These are phyloP conservation scores for Aspergillus oerlinghausenensis DNA, from an alignment of 2,329 filamentous ascomycete species.

Conservation along the genomic window DNA sequence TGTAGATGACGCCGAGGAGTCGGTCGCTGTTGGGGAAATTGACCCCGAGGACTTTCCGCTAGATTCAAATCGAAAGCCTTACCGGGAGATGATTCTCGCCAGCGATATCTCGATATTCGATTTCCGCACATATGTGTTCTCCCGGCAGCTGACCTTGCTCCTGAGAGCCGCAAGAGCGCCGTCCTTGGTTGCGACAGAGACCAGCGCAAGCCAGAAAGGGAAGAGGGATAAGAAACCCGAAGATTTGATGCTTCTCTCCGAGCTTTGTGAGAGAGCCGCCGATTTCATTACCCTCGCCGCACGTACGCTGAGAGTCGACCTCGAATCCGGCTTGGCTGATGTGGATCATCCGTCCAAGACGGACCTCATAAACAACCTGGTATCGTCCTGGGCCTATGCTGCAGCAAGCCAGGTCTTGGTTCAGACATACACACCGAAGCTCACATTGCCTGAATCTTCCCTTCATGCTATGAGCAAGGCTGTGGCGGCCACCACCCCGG, in stretches of 20 bases:
- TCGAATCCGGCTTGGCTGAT: conserved; percentile 58
- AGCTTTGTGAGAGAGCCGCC: conserved; percentile 76
- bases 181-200: conserved; percentile 30
- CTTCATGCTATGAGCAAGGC: conserved; percentile 26
- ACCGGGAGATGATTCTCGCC: conserved; percentile 84
- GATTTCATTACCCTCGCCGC: conserved; percentile 80
- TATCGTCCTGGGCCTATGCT: conserved; percentile 45
- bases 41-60: conserved; percentile 36
- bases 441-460: conserved; percentile 35
- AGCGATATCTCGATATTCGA: conserved; percentile 97
- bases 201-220: conserved; percentile 34
- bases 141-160: conserved; percentile 77
- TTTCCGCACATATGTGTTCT: conserved; percentile 90
- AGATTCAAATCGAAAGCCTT: conserved; percentile 66
- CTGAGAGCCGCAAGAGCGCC: conserved; percentile 70
- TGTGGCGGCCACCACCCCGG: conserved; percentile 16
- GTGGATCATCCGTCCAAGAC: conserved; percentile 30
- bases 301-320: conserved; percentile 72
- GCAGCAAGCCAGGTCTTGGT: conserved; percentile 41
- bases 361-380: conserved; percentile 41
- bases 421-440: conserved; percentile 34
- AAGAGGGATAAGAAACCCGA: conserved; percentile 59
- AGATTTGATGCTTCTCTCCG: conserved; percentile 73
- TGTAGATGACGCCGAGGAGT: conserved; percentile 27
- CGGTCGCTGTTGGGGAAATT: conserved; percentile 23